Base-by-base conservation (phyloP, 768 basidiomycete species). In the Hygrophorus russula region DNA sequence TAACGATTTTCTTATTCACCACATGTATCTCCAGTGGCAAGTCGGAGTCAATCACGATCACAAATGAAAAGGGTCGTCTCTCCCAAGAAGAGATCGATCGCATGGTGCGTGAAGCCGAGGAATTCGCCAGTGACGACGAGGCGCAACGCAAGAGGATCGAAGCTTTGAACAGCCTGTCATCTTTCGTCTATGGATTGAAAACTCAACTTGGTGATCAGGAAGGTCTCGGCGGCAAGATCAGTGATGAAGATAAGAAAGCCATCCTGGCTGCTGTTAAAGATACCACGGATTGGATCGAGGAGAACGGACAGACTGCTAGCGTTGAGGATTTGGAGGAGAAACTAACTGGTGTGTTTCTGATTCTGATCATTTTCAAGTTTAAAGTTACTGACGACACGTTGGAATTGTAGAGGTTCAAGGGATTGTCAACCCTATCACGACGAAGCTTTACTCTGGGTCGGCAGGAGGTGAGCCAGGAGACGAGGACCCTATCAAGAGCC, bases 251-350 rank as follows among this genome's bases (percentile, higher is more conserved):
- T 63, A 88, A 87, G 73, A 82, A 84, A 76, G 78, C 76, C 6
- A 74, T 98, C 49, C 69, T 87, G 42, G 74, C 73, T 15, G 69
- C 80, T 30, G 68, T 96, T 66, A 93, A 93, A 71, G 90, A 94
- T 52, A 78, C 80, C 42, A 80, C 82, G 14, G 88, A 89, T 45
- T 97, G 92, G 92, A 76, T 94, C 43, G 93, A 98, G 37, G 78
- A 84, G 56, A 76, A 90, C 54, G 83, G 83, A 14, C 65, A 74
- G 31, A 66, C 66, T 6, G 93, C 93, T 17, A 71, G 72, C 28
- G 79, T 81, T 35, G 93, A 94, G 59, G 90, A 94, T 45, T 67
- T 92, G 17, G 92, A 97, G 59, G 93, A 96, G 71, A 89, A 92
- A 70, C 67, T 92, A 53, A 67, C 75, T 42, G 73, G 66, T 68